Base-by-base conservation (phyloP, 371 early-diverging fungal genomes). In the Mycotypha africana region DNA sequence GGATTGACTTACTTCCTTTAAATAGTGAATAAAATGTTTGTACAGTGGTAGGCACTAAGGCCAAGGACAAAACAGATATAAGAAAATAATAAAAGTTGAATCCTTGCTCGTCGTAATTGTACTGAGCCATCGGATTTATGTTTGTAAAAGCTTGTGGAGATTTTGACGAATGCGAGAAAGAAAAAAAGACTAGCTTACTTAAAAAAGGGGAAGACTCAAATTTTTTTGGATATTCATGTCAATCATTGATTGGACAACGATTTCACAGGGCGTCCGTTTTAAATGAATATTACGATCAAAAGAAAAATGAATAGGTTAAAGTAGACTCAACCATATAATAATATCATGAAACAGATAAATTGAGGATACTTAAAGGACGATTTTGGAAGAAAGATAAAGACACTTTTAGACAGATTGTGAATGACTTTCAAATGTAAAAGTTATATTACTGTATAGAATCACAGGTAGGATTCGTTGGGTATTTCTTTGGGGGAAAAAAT, bases 21-120 rank as follows among this genome's bases (percentile, higher is more conserved):
- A 70, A 64, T 36, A 55, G 56, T 38, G 67, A 54, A 68, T 74
- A 53, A 70, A 56, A 42, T 62, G 65, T 50, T 61, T 70, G 59
- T 65, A 67, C 14, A 11, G 95, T 93, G 33, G 75, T 56, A 3
- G 97, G 97, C 20, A 94, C 67, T 42, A 96, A 74, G 24, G 84
- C 65, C 40, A 97, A 65, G 25, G 80, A 76, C 47, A 95, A 74
- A 33, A 92, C 69, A 3, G 95, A 81, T 45, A 93, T 62, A 21
- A 95, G 73, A 67, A 94, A 97, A 75, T 89, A 95, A 71, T 85
- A 86, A 75, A 96, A 97, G 51, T 87, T 88, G 53, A 88, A 90
- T 26, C 97, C 97, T 54, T 84, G 79, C 69, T 93, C 93, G 74
- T 97, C 97, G 64, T 95, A 97, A 38, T 78, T 76, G 73, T 95